Base-by-base conservation (phyloP, 129 eudicot species). In the Logfia minima region DNA sequence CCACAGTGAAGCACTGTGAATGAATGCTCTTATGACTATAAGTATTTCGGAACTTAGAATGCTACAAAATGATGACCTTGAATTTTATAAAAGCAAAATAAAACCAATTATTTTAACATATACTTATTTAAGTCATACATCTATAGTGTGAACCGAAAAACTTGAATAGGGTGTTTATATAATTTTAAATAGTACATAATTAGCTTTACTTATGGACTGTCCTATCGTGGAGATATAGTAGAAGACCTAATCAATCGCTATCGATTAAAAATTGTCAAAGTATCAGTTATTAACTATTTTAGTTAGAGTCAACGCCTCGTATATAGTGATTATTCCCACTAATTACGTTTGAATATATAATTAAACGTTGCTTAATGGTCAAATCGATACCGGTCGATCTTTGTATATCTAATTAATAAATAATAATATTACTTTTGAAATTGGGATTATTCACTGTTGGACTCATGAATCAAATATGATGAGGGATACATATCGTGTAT, bases 231-330 rank as follows among this genome's bases (percentile, higher is more conserved):
- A 74, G 58, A 39, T 39, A 39, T 77, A 55, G 41, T 22, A 67
- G 67, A 77, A 52, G 75, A 77, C 75, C 48, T 39, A 68, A 35
- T 77, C 82, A 78, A 78, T 68, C 45, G 29, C 13, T 16, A 26
- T 45, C 48, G 53, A 70, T 71, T 8, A 52, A 66, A 55, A 24
- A 24, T 39, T 59, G 39, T 39, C 59, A 58, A 39, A 59, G 6
- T 24, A 53, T 53, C 8, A 17, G 17, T 41, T 35, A 4, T 22
- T 77, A 29, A 56, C 24, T 4, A 23, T 19, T 18, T 53, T 37
- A 35, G 65, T 77, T n/a, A 10, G 34, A 6, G 82, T 78, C 82
- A 78, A 60, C 70, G 76, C 71, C 45, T 78, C 5, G 82, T 45
- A 32, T 39, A 8, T 3, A 41, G 7, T 70, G 37, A 70, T 59